Conservation (phyloP, 208 protist species). For the Naegleria lovaniensis region DNA sequence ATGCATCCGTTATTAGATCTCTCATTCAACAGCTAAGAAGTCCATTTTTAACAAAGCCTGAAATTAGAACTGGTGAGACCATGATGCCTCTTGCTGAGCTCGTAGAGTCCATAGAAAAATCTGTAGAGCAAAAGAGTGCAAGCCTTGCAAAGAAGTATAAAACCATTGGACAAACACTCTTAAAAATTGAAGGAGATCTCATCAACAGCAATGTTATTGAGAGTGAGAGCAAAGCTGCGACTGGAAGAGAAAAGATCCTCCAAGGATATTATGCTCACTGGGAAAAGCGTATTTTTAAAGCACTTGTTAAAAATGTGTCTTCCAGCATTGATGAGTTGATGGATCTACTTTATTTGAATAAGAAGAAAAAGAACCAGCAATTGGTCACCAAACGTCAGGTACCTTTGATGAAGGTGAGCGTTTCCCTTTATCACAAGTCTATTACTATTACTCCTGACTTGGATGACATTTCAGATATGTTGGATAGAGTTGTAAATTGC, state of each 20-base stretch:
- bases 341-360: slow-evolving; percentile 69
- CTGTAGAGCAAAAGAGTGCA: slow-evolving; percentile 65
- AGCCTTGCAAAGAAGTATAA: slow-evolving; percentile 79
- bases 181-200: slow-evolving; percentile 79
- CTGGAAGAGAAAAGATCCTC: slow-evolving; percentile 75
- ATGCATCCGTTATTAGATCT: slow-evolving; percentile 79
- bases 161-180: slow-evolving; percentile 82
- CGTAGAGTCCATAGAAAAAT: slow-evolving; percentile 75
- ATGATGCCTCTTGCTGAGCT: slow-evolving; percentile 80
- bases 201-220: slow-evolving; percentile 39
- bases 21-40: slow-evolving; percentile 72
- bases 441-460: slow-evolving; percentile 81
- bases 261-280: slow-evolving; percentile 89
- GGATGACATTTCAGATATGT: slow-evolving; percentile 80
- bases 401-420: slow-evolving; percentile 84
- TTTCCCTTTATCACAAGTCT: slow-evolving; percentile 74
- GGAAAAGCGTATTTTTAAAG: slow-evolving; percentile 86
- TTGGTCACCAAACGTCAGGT: slow-evolving; percentile 40
- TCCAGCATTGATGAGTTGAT: slow-evolving; percentile 68
- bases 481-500: slow-evolving; percentile 57
- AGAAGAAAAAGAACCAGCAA: slow-evolving; percentile 17
- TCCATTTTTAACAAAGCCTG: slow-evolving; percentile 53
- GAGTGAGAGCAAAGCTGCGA: slow-evolving; percentile 77
- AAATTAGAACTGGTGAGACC: slow-evolving; percentile 67
- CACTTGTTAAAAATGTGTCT: slow-evolving; percentile 79